Evolutionary conservation across 2,329 filamentous ascomycete species (phyloP).

Genomic region (Hortaea werneckii): DNA sequence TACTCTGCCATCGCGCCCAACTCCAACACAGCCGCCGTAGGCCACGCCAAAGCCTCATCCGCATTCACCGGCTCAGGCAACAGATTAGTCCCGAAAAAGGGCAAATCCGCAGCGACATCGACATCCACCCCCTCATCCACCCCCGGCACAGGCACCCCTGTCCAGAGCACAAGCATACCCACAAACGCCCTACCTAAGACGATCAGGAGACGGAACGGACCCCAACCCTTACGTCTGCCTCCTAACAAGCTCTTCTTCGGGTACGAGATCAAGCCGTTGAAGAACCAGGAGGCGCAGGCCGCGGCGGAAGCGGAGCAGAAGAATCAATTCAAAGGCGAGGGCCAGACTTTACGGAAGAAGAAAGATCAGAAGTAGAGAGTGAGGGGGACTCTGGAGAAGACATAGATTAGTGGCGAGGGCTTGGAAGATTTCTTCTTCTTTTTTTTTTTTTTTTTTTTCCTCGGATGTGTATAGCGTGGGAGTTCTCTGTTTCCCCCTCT

Average conservation of each 20-base stretch:
- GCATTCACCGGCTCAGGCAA: slow-evolving; percentile 76
- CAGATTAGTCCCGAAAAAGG: slow-evolving; percentile 73
- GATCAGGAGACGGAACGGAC: slow-evolving; percentile 56
- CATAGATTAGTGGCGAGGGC: too few species aligned
- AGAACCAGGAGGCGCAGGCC: slow-evolving; percentile 63
- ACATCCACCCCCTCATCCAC: slow-evolving; percentile 39
- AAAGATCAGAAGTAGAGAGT: slow-evolving; percentile 37
- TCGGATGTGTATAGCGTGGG: too few species aligned
- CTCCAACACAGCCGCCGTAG: slow-evolving; percentile 53
- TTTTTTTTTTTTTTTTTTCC: too few species aligned
- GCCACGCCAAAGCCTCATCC: slow-evolving; percentile 55
- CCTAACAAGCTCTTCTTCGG: slow-evolving; percentile 94
- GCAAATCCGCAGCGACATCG: slow-evolving; percentile 41
- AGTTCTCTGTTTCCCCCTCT: too few species aligned
- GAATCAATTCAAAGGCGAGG: slow-evolving; percentile 57
- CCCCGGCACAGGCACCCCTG: slow-evolving; percentile 42
- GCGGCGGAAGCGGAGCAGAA: slow-evolving; percentile 51
- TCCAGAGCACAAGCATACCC: slow-evolving; percentile 43
- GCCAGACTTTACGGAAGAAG: slow-evolving; percentile 73
- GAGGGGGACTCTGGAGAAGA: too few species aligned
- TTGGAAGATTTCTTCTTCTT: too few species aligned
- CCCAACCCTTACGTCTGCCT: slow-evolving; percentile 72
- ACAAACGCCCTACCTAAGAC: slow-evolving; percentile 29
- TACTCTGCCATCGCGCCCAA: slow-evolving; percentile 82
- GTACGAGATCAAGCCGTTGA: slow-evolving; percentile 82